Percentiles rank a stretch among this genome's conserved stretches.
Evolutionary conservation across 257 asterid species (phyloP).

Genomic region (Orobanche coerulescens): DNA sequence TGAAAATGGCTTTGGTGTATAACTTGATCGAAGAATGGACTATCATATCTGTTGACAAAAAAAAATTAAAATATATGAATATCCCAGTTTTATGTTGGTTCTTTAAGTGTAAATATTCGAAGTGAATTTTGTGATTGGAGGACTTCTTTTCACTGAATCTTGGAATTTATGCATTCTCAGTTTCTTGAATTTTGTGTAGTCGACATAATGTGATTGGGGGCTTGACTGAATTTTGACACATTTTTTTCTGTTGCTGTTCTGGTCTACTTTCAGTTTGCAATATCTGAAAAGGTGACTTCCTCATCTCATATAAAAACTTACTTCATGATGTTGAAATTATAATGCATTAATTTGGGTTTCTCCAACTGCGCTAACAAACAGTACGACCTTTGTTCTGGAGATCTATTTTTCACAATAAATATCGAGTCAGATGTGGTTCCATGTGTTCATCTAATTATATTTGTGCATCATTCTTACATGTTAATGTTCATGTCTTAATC

Average conservation of each 20-base stretch:
- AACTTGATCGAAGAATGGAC: neutral
- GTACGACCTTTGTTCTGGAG: neutral
- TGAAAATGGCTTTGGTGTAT: neutral
- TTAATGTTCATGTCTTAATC: neutral
- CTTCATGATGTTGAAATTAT: conserved; percentile 5
- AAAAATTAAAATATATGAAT: neutral
- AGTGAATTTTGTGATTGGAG: neutral
- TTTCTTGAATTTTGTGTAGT: neutral
- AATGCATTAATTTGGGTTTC: neutral
- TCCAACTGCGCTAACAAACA: neutral
- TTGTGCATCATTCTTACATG: neutral
- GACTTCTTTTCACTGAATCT: neutral
- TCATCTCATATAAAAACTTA: neutral
- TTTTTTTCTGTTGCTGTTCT: no score
- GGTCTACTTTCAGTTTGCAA: no score
- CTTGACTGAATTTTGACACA: no score
- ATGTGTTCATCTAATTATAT: neutral
- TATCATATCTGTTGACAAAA: neutral
- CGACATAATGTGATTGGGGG: no score
- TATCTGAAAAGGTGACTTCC: neutral
- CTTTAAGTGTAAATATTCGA: neutral
- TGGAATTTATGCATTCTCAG: no score
- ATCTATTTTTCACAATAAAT: neutral
- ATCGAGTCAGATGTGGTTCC: neutral
- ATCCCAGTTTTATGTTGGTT: neutral